Evolutionary conservation across 2,329 filamentous ascomycete species (phyloP).

Genomic region (Aspergillus pseudoterreus): DNA sequence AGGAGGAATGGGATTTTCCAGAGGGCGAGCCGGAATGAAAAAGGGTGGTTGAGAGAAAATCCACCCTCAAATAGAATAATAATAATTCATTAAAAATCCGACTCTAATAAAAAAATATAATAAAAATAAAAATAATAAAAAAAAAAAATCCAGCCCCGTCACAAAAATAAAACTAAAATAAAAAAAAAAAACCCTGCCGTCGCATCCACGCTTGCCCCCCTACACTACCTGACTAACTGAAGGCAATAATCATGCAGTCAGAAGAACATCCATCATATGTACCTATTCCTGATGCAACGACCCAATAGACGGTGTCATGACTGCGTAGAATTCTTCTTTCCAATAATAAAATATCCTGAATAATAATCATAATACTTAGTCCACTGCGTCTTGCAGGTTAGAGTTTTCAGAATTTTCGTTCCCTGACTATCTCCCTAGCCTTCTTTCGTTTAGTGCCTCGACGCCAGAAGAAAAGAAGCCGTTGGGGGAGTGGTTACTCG

Average conservation of each 20-base stretch:
- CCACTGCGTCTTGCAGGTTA: neutral
- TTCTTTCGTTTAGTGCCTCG: neutral
- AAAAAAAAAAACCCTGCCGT: neutral
- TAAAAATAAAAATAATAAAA: neutral
- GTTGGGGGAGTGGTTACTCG: neutral
- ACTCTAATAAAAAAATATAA: neutral
- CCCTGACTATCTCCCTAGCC: neutral
- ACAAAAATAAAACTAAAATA: neutral
- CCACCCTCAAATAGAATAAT: neutral
- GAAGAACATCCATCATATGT: neutral
- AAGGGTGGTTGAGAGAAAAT: neutral
- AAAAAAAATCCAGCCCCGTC: neutral
- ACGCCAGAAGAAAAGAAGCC: constrained; percentile 2
- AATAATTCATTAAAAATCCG: neutral
- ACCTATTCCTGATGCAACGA: too few species aligned
- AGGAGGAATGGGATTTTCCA: too few species aligned
- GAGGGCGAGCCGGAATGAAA: constrained; percentile 6
- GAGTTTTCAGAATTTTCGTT: constrained; percentile 6
- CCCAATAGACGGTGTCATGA: too few species aligned
- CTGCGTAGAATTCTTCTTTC: too few species aligned
- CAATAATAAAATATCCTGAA: too few species aligned
- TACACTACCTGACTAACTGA: neutral
- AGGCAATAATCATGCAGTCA: constrained; percentile 1
- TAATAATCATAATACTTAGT: too few species aligned
- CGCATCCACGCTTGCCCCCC: neutral